A percentile compares a stretch with the other conserved stretches of the same genome.
Conservation (phyloP, 2,329 filamentous ascomycete species). For the Tolypocladium inflatum region DNA sequence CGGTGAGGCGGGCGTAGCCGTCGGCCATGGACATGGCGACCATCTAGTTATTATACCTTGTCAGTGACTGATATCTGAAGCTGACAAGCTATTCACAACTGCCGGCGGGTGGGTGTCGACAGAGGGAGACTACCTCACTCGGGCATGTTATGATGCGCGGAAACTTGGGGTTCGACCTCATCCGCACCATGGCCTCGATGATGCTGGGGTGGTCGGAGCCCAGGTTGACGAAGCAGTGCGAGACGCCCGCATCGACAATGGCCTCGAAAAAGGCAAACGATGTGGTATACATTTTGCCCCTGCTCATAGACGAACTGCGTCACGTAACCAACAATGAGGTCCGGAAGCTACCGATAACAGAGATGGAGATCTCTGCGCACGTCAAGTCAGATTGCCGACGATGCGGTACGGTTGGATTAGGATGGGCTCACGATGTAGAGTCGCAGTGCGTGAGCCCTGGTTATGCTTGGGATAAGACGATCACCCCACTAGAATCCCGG, state of each 20-base stretch:
- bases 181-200: conserved; percentile 71
- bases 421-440: background rate
- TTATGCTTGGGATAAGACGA: background rate
- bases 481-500: background rate
- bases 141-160: conserved; percentile 70
- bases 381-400: background rate
- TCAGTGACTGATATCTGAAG: conserved; percentile 46
- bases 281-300: conserved; percentile 52
- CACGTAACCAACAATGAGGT: background rate
- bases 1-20: conserved; percentile 61
- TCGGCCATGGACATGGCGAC: conserved; percentile 79
- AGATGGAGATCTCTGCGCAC: background rate
- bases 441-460: background rate
- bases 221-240: conserved; percentile 53
- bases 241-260: conserved; percentile 59
- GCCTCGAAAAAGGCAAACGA: conserved; percentile 78
- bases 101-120: background rate
- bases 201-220: conserved; percentile 66
- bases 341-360: background rate
- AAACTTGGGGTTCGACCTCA: conserved; percentile 55
- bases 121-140: conserved; percentile 52
- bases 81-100: background rate
- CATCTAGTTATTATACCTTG: conserved; percentile 48
- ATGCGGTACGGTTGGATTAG: background rate
- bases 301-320: background rate